phyloP scores from a whole-genome alignment of 2,329 filamentous ascomycete species.

The Pseudogymnoascus sp. region DNA sequence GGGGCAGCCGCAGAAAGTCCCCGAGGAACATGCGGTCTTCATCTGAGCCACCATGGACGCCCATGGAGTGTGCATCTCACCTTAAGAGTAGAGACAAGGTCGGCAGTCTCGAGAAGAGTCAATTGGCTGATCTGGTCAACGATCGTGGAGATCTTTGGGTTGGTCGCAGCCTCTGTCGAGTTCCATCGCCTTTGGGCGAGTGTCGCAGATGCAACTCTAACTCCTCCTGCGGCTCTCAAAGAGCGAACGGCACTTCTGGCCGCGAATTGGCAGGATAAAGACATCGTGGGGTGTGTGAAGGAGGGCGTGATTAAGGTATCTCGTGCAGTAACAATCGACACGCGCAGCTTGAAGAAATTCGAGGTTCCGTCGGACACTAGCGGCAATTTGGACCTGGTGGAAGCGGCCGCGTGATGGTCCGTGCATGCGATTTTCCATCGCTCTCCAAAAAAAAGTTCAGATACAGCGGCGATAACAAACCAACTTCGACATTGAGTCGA shows the following conservation, averaged over 20 bases:
- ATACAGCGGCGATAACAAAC: constrained; percentile 10
- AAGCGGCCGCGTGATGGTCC: constrained; percentile 4
- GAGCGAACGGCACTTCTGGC: constrained; percentile 57
- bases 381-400: constrained; percentile 9
- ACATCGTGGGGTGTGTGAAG: constrained; percentile 41
- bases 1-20: not conserved
- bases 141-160: constrained; percentile 88
- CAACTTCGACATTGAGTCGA: constrained; percentile 13
- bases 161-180: constrained; percentile 67
- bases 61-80: constrained; percentile 39
- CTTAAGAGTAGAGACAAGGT: constrained; percentile 91
- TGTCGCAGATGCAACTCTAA: constrained; percentile 39
- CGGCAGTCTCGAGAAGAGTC: constrained; percentile 93
- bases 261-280: constrained; percentile 54
- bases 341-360: constrained; percentile 11
- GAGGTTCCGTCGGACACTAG: constrained; percentile 9
- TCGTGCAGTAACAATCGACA: constrained; percentile 2
- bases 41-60: not conserved
- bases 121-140: constrained; percentile 99
- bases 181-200: constrained; percentile 62
- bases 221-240: constrained; percentile 41
- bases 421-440: constrained; percentile 7
- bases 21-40: not conserved
- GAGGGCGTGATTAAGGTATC: constrained; percentile 10
- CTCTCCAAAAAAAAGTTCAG: constrained; percentile 11